A percentile compares a stretch with the other conserved stretches of the same genome.
These are phyloP conservation scores for Agrocybe chaxingu DNA, from an alignment of 768 basidiomycete genomes.

Conservation along the genomic window DNA sequence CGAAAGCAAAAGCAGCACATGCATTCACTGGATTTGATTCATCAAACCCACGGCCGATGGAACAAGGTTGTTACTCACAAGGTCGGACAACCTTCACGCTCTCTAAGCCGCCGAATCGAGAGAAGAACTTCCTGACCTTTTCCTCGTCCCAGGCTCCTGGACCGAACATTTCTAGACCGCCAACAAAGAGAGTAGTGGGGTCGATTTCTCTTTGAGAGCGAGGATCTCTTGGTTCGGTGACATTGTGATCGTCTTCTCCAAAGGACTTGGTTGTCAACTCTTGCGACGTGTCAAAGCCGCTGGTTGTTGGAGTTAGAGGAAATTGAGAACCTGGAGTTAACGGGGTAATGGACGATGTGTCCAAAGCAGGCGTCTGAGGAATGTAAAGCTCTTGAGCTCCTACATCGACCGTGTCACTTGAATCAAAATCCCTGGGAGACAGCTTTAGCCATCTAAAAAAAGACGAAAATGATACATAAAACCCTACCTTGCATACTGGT, in stretches of 20 bases:
- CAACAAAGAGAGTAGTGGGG: constrained; percentile 72
- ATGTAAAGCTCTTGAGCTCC: constrained; percentile 38
- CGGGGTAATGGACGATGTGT: constrained; percentile 47
- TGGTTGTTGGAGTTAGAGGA: constrained; percentile 46
- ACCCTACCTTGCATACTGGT: neutral
- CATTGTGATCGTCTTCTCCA: constrained; percentile 18
- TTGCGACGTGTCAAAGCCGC: constrained; percentile 22
- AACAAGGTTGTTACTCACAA: constrained; percentile 35
- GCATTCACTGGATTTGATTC: constrained; percentile 45
- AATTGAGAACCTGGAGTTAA: constrained; percentile 46
- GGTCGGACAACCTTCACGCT: constrained; percentile 65
- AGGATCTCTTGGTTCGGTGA: constrained; percentile 15
- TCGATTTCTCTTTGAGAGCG: constrained; percentile 46
- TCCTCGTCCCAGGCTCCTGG: constrained; percentile 68
- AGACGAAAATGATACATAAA: neutral
- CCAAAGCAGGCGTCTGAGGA: constrained; percentile 42
- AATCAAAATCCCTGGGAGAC: neutral
- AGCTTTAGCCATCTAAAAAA: neutral
- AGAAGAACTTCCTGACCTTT: constrained; percentile 56
- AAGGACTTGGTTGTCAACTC: constrained; percentile 22
- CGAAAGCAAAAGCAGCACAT: constrained; percentile 74
- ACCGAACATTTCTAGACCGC: constrained; percentile 66
- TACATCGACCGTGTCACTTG: neutral
- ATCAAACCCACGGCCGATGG: neutral
- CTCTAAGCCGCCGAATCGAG: constrained; percentile 61